Evolutionary conservation across 192 early-diverging fungal genomes (phyloP).

Genomic region (Backusella sp.): DNA sequence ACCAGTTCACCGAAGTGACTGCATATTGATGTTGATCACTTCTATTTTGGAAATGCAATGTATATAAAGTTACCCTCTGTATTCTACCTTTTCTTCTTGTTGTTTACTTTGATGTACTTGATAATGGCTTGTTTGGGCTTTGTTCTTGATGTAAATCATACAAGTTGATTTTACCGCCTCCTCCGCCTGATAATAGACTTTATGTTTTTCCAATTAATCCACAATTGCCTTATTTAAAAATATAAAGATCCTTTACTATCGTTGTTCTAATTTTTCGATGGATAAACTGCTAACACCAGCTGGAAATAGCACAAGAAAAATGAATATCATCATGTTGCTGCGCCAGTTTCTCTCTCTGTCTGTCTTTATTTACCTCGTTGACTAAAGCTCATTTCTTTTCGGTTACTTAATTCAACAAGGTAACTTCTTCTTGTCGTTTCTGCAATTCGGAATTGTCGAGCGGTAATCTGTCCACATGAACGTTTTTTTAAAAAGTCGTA

Average conservation of each 20-base stretch:
- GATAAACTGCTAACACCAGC: slow-evolving; percentile 50
- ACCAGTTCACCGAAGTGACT: slow-evolving; percentile 77
- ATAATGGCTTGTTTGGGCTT: slow-evolving; percentile 29
- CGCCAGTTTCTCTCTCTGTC: not conserved
- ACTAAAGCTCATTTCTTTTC: slow-evolving; percentile 19
- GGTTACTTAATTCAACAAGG: slow-evolving; percentile 22
- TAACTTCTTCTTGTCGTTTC: slow-evolving; percentile 32
- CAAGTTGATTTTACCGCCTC: slow-evolving; percentile 55
- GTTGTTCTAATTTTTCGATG: slow-evolving; percentile 49
- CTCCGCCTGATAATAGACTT: slow-evolving; percentile 62
- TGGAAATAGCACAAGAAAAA: not conserved
- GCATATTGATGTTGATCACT: slow-evolving; percentile 58
- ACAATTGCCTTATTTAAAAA: not conserved
- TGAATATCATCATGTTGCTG: not conserved
- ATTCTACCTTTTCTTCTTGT: not conserved
- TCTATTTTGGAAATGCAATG: slow-evolving; percentile 9
- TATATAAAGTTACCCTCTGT: not conserved
- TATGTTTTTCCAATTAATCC: not conserved
- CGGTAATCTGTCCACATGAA: slow-evolving; percentile 1
- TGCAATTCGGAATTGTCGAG: slow-evolving; percentile 16
- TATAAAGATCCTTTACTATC: slow-evolving; percentile 44
- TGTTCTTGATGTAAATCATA: slow-evolving; percentile 56
- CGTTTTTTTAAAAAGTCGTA: slow-evolving; percentile 20
- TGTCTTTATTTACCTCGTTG: slow-evolving; percentile 19
- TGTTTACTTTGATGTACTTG: slow-evolving; percentile 32